Evolutionary conservation across 805 yeast genomes (phyloP).

Genomic region (Tetrapisispora fleetii): DNA sequence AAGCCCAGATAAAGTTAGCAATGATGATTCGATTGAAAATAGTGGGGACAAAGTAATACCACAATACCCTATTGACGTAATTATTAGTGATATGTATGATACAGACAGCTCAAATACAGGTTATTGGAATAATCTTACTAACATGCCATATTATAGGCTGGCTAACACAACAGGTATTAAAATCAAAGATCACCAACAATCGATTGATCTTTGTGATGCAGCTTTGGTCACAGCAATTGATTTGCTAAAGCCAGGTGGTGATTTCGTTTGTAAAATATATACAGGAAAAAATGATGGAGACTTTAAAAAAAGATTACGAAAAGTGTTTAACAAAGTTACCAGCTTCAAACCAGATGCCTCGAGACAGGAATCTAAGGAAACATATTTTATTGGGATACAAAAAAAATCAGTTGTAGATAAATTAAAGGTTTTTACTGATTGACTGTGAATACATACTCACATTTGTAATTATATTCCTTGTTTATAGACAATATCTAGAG

Average conservation of each 20-base stretch:
- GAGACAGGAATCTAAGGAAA: slow-evolving; percentile 69
- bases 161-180: slow-evolving; percentile 81
- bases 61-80: slow-evolving; percentile 46
- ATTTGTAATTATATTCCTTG: neutral
- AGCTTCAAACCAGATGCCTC: slow-evolving; percentile 77
- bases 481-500: neutral
- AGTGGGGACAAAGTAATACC: neutral
- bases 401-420: slow-evolving; percentile 37
- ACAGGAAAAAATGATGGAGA: slow-evolving; percentile 69
- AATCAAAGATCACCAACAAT: slow-evolving; percentile 69
- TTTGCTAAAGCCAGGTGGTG: slow-evolving; percentile 60
- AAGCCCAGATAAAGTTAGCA: no score
- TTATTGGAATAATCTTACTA: slow-evolving; percentile 52
- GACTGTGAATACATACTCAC: neutral
- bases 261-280: slow-evolving; percentile 72
- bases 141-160: slow-evolving; percentile 81
- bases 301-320: slow-evolving; percentile 49
- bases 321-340: slow-evolving; percentile 51
- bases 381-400: slow-evolving; percentile 63
- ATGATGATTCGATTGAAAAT: slow-evolving; percentile 11
- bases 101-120: slow-evolving; percentile 43
- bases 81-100: slow-evolving; percentile 77
- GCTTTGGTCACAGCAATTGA: slow-evolving; percentile 70
- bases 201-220: slow-evolving; percentile 86
- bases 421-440: slow-evolving; percentile 32